Base-by-base conservation (phyloP, 345 rosid genomes). In the Populus alba region DNA sequence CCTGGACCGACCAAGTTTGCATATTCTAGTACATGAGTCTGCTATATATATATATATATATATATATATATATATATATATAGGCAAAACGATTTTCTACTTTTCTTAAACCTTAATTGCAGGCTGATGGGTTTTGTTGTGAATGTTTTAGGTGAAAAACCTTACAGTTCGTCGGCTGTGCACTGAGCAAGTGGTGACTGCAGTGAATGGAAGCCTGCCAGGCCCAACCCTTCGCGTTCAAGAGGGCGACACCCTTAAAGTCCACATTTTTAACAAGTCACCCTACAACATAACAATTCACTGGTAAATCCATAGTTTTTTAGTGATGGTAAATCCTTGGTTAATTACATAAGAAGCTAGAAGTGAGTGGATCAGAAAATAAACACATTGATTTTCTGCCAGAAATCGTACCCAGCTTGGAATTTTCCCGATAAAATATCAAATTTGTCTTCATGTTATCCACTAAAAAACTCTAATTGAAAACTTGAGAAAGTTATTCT, bases 251-350 rank as follows among this genome's bases (percentile, higher is more conserved):
- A 90, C 90, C 3, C 89, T 93, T 18, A 77, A 90, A 23, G 82
- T 95, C 74, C 96, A 91, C 23, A 98, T 93, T 70, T 23, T 86
- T 67, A 95, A 95, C 77, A 69, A 84, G 72, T 95, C 99, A 2
- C 99, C 99, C 45, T 91, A 95, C 80, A 91, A 91, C 85, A 65
- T 95, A 59, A 90, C 95, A 8, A 85, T 95, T 79, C 99, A 95
- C 75, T 95, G 99, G 99, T 95, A 90, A 75, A 8, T 17, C 3
- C 51, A 12, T 12, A 8, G 20, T n/a, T 31, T 33, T 33, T 33
- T 33, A 6, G 37, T 33, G 0, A 33, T 33, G 5, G 37, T 33
- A 33, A 33, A 8, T 17, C 3, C 51, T 20, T 12, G 18, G 20
- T n/a, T 31, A 63, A 39, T 7, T 27, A 22, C 11, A 18, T 39